These are phyloP conservation scores for Citrus maxima DNA, from an alignment of 345 rosid genomes.

Conservation along the genomic window DNA sequence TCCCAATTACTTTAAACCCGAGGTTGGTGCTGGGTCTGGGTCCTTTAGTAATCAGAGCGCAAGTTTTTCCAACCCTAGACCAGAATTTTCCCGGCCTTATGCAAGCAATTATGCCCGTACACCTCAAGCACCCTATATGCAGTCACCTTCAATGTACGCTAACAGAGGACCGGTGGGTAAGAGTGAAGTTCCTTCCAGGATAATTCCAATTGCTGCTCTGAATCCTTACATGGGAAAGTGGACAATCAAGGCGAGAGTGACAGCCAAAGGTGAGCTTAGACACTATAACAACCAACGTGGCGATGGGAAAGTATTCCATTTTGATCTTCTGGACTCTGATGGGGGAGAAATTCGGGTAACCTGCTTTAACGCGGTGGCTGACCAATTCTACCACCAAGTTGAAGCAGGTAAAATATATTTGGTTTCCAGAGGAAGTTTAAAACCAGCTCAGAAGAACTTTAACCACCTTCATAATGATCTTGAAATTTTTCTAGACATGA, in stretches of 20 bases:
- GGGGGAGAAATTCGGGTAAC: slow-evolving; percentile 94
- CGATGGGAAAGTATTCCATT: slow-evolving; percentile 85
- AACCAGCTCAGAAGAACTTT: slow-evolving; percentile 79
- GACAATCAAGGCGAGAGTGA: slow-evolving; percentile 93
- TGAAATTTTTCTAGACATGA: slow-evolving; percentile 60
- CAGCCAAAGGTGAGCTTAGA: slow-evolving; percentile 69
- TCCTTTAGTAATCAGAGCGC: slow-evolving; percentile 30
- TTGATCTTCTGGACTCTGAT: slow-evolving; percentile 84
- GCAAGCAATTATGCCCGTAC: slow-evolving; percentile 25
- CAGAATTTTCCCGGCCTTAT: slow-evolving; percentile 39
- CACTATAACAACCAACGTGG: slow-evolving; percentile 76
- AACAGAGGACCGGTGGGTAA: slow-evolving; percentile 72
- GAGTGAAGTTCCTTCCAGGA: slow-evolving; percentile 67
- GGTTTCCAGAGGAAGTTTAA: slow-evolving; percentile 72
- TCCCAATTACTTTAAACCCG: slow-evolving; percentile 31
- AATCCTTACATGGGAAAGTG: slow-evolving; percentile 91
- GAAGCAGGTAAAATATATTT: slow-evolving; percentile 74
- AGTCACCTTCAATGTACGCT: slow-evolving; percentile 50
- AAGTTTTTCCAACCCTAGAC: slow-evolving; percentile 37
- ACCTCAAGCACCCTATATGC: slow-evolving; percentile 46
- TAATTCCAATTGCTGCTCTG: slow-evolving; percentile 73
- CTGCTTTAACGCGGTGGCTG: slow-evolving; percentile 88
- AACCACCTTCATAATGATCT: slow-evolving; percentile 84
- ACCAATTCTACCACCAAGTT: slow-evolving; percentile 71
- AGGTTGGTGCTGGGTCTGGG: slow-evolving; percentile 31